Conservation (phyloP, 768 basidiomycete genomes). For the Trametopsis cervina region DNA sequence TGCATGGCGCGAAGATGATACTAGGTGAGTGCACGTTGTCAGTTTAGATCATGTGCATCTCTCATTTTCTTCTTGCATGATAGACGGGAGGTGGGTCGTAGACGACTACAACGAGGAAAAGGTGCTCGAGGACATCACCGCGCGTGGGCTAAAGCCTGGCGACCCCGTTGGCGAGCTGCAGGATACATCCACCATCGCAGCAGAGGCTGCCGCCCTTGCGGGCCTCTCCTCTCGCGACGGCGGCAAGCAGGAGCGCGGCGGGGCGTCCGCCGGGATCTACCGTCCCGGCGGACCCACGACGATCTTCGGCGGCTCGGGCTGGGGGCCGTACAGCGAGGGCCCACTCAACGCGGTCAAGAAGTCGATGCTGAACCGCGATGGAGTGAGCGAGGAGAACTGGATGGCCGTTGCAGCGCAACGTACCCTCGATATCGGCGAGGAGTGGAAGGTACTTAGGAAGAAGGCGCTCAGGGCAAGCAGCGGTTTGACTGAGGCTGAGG, state of each 20-base stretch:
- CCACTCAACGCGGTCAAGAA: conserved; percentile 82
- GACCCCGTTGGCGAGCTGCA: conserved; percentile 79
- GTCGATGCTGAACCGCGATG: conserved; percentile 68
- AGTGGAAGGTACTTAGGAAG: conserved; percentile 53
- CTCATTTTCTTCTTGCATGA: not conserved
- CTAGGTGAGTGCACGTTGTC: conserved; percentile 50
- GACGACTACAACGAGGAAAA: conserved; percentile 97
- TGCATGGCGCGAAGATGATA: conserved; percentile 90
- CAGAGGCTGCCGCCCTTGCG: conserved; percentile 25
- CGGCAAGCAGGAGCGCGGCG: conserved; percentile 38
- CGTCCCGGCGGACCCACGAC: conserved; percentile 91
- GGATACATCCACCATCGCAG: conserved; percentile 51
- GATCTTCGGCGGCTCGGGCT: conserved; percentile 76
- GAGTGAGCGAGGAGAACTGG: conserved; percentile 88
- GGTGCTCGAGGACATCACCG: conserved; percentile 64
- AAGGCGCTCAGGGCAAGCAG: conserved; percentile 38
- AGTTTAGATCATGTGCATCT: not conserved
- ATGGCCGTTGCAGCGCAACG: conserved; percentile 74
- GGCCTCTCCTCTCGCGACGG: conserved; percentile 3
- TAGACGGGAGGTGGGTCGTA: conserved; percentile 87
- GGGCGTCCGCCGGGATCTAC: conserved; percentile 55
- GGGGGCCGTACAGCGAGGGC: conserved; percentile 86
- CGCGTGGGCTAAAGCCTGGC: conserved; percentile 65
- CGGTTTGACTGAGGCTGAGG: conserved; percentile 12
- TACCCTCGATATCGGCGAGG: conserved; percentile 53